These are phyloP conservation scores for Parathielavia appendiculata DNA, from an alignment of 495 filamentous ascomycete genomes.

Conservation along the genomic window DNA sequence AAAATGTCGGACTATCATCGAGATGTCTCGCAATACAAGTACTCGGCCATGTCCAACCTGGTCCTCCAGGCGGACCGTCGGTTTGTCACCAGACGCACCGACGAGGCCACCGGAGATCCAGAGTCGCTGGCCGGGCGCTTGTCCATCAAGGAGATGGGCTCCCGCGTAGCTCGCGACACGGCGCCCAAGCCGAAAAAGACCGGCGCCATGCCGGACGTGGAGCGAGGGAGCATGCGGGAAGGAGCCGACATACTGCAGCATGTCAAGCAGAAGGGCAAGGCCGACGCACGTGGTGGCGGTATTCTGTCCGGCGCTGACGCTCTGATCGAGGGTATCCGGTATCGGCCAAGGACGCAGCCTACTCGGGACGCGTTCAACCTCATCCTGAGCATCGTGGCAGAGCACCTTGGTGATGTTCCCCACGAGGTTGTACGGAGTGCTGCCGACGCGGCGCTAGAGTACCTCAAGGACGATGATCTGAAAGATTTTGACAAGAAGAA, in stretches of 20 bases:
- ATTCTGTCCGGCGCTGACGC: conserved; percentile 83
- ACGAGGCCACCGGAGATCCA: conserved; percentile 95
- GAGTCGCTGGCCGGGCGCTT: conserved; percentile 94
- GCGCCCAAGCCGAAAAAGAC: conserved; percentile 75
- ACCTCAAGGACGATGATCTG: conserved; percentile 88
- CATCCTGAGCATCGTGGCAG: conserved; percentile 84
- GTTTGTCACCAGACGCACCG: conserved; percentile 83
- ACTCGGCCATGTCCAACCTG: conserved; percentile 99
- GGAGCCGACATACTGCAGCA: conserved; percentile 81
- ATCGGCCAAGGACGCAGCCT: conserved; percentile 84
- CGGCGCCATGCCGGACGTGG: conserved; percentile 57
- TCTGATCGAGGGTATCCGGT: conserved; percentile 73
- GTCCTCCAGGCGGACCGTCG: conserved; percentile 98
- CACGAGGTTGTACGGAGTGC: conserved; percentile 89
- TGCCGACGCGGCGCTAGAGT: conserved; percentile 88
- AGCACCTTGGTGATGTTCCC: conserved; percentile 86
- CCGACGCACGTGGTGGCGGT: conserved; percentile 69
- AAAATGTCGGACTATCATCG: conserved; percentile 79
- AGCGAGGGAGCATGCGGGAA: conserved; percentile 75
- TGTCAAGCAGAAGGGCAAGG: conserved; percentile 84
- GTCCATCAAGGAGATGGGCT: conserved; percentile 90
- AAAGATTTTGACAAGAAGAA: conserved; percentile 99
- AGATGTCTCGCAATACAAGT: conserved; percentile 97
- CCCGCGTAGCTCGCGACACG: conserved; percentile 68
- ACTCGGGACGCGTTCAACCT: conserved; percentile 95